Base-by-base conservation (phyloP, 495 filamentous ascomycete genomes). In the Lophiostoma macrostomum region DNA sequence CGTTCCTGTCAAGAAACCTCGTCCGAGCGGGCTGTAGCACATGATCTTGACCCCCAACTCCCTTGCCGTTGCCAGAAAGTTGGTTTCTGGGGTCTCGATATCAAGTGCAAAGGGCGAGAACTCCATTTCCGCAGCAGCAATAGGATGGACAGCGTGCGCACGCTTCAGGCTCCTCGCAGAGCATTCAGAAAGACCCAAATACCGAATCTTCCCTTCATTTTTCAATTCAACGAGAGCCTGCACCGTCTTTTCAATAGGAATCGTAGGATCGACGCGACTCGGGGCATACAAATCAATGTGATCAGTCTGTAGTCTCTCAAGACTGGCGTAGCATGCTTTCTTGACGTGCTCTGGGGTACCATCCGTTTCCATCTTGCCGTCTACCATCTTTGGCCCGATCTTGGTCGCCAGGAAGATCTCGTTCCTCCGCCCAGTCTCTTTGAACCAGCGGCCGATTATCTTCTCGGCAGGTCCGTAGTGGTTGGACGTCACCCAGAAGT, bases 211-310 rank as follows among this genome's bases (percentile, higher is more conserved):
- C n/a, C n/a, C n/a, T n/a, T n/a, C n/a, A 32, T 39, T 16, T 18
- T 47, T 41, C n/a, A 58, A 35, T 23, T 47, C 24, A 2, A 63
- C 73, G 71, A 85, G 60, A 8, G 67, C 75, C 19, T 60, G 63
- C 52, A 85, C 74, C 37, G 75, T 84, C 64, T 81, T 79, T 68
- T 89, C 85, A 22, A 88, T 74, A 0, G 84, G 84, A 0, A 78
- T 77, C 36, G 69, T 71, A 3, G 54, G 39, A 49, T 80, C 77
- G 10, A 79, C 68, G n/a, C 77, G 75, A 57, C 86, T 82, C 27
- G 71, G 66, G 53, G 85, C 86, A 54, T 77, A 84, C 8, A 88
- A 63, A 51, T 88, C 83, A 29, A 88, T 73, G 5, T 49, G 60
- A 1, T 76, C 70, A 0, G 76, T 60, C 0, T 74, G 75, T 2